Evolutionary conservation across 805 yeast genomes (phyloP), one percentile per base, ranked within the genome.

Genomic region (Metschnikowia anglica): DNA sequence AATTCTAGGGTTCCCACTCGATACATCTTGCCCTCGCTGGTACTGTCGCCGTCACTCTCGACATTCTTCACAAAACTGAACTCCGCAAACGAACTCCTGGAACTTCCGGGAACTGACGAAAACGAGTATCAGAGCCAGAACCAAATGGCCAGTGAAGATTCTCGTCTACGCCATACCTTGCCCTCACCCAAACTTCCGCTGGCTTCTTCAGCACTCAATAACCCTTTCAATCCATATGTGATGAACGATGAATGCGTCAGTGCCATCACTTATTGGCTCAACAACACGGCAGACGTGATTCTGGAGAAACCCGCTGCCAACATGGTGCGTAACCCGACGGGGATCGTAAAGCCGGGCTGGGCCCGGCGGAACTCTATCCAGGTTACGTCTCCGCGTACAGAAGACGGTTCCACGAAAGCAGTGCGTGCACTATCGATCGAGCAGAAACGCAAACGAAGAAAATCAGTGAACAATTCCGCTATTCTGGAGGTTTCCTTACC

Each of bases 161-260:
- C 33, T 11, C 16, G n/a, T 8, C 21, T 20, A 18, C 16, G 34
- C 16, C 28, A 12, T 17, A 6, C 21, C 12, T 11, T 16, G 20
- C 16, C 28, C 4, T 7, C 21, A 11, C 37, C 13, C 15, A 13
- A 24, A 7, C 32, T 21, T 15, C 16, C 19, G 9, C 34, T 15
- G 21, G 34, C 25, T 5, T 8, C 25, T n/a, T 27, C 9, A 24
- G 42, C 47, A 6, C 39, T 42, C 34, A 41, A 47, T 32, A 44
- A 37, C 37, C 47, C 50, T 4, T 25, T 41, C 21, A 47, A 47
- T 21, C 44, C 47, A 11, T 50, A 45, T 35, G 57, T 55, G 29
- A 63, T 67, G 66, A 67, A 68, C 45, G 68, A 67, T 43, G 72
- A 68, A 47, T 68, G 72, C 46, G 61, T 63, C 41, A 61, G 62